Base-by-base conservation (phyloP, 331 rosid genomes). In the Malus hybrid region DNA sequence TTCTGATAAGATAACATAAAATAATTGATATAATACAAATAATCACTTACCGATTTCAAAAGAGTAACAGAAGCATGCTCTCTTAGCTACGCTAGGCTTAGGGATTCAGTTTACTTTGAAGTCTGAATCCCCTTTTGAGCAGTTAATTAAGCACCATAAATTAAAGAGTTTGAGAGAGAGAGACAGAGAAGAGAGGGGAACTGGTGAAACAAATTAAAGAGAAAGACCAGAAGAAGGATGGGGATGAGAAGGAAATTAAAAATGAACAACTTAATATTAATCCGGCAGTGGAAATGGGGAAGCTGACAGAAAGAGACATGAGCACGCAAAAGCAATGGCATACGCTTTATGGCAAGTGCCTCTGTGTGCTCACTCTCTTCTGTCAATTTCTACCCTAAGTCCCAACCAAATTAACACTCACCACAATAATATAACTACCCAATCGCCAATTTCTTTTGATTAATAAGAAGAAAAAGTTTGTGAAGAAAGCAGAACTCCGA, bases 281-380 rank as follows among this genome's bases (percentile, higher is more conserved):
- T 68, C 87, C 70, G 67, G 84, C 80, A 62, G 72, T 73, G 86
- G n/a, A 52, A 36, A 12, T 4, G 24, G 76, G 63, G 92, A 84
- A 89, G 69, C 68, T 85, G 93, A 87, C 98, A 88, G 97, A 75
- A 39, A 85, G 97, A 91, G 91, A 39, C 82, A 80, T 84, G 92
- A 93, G 98, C 98, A 93, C 98, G 75, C 97, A 91, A 88, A 89
- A 83, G 89, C 77, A 89, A 62, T 50, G 74, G 80, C 79, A 87
- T 85, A 87, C 8, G 62, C 28, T 65, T 32, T 84, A 88, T 91
- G 91, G 71, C 33, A 70, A 82, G 34, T 75, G 78, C 91, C 86
- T 82, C 96, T 89, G 85, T 86, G 98, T 93, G 98, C 98, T 93
- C 98, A 87, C 98, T 93, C 98, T 93, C 98, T 93, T 93, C 98